Base-by-base conservation (phyloP, 345 rosid species). In the Hibiscus trionum region DNA sequence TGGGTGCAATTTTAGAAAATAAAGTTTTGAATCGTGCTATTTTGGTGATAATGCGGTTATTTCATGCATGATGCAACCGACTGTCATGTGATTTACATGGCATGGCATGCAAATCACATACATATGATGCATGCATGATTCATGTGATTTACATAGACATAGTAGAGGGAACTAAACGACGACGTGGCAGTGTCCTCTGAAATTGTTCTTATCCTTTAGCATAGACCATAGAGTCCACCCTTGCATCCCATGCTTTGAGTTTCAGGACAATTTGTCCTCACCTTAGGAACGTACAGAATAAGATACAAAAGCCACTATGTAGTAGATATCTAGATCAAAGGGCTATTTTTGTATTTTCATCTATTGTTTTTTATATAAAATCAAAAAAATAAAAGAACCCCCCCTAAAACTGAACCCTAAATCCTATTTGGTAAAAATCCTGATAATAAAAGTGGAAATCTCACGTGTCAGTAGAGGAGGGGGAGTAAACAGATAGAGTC, bases 211-310 rank as follows among this genome's bases (percentile, higher is more conserved):
- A 58, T 58, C 62, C 62, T 58, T 57, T 24, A 10, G 14, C 61
- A 2, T 56, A 56, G 37, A 35, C 8, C 39, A 7, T 37, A 37
- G 44, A 37, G 61, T 57, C 15, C 7, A 7, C 29, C 11, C 39
- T 0, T 26, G 27, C 29, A 24, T n/a, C 79, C 79, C 79, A 76
- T 83, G 74, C 84, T 80, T 74, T 62, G 70, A 2, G 69, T 59
- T 59, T 72, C 82, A 73, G 71, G 47, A 44, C 76, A 21, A 74
- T 47, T 77, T 78, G 80, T 80, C 79, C 42, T 60, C 19, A 59
- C 39, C 63, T 15, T 8, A 44, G 17, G 42, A 53, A 66, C 77
- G 66, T 74, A 74, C 72, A 26, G 39, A 39, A 16, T 24, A 42
- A 39, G 52, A 31, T 53, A 16, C 49, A 57, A 69, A 47, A 26